These are phyloP conservation scores for Hypericum perforatum DNA, from an alignment of 345 rosid species.

Conservation along the genomic window DNA sequence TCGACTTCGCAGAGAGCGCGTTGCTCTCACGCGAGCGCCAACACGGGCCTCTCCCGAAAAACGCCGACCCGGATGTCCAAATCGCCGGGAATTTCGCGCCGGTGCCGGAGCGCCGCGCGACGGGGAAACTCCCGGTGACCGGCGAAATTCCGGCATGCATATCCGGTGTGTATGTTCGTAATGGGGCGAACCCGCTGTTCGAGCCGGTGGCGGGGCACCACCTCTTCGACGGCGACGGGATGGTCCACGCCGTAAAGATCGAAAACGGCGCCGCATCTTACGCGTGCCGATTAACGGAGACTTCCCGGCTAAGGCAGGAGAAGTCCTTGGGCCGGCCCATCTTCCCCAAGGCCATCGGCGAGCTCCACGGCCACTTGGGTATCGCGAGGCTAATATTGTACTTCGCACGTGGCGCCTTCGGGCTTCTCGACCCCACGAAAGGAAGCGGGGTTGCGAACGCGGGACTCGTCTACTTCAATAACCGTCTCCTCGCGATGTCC, in stretches of 20 bases:
- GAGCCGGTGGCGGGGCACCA: conserved; percentile 57
- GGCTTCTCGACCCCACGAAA: conserved; percentile 41
- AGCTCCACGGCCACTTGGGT: conserved; percentile 69
- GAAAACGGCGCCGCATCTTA: conserved; percentile 39
- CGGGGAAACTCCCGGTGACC: conserved; percentile 31
- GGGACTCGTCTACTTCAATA: conserved; percentile 51
- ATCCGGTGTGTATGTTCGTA: conserved; percentile 51
- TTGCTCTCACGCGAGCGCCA: conserved; percentile 51
- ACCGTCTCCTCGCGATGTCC: conserved; percentile 63
- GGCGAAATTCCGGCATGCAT: conserved; percentile 50
- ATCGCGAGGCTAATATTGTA: conserved; percentile 46
- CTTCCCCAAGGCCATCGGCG: conserved; percentile 72
- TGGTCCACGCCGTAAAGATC: conserved; percentile 66
- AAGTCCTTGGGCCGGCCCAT: conserved; percentile 36
- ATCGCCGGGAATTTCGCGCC: conserved; percentile 65
- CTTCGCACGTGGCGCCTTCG: conserved; percentile 41
- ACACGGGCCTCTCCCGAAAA: conserved; percentile 48
- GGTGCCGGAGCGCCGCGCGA: conserved; percentile 59
- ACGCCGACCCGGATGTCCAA: conserved; percentile 38
- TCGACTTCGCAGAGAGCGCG: conserved; percentile 57
- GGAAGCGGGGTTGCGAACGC: conserved; percentile 77
- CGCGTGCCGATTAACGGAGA: conserved; percentile 51
- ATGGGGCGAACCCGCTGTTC: conserved; percentile 65
- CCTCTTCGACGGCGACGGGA: conserved; percentile 79
- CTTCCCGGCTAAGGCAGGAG: conserved; percentile 58